Evolutionary conservation across 2,329 filamentous ascomycete species (phyloP), one percentile per base, ranked within the genome.

Genomic region (Aureobasidium melanogenum): DNA sequence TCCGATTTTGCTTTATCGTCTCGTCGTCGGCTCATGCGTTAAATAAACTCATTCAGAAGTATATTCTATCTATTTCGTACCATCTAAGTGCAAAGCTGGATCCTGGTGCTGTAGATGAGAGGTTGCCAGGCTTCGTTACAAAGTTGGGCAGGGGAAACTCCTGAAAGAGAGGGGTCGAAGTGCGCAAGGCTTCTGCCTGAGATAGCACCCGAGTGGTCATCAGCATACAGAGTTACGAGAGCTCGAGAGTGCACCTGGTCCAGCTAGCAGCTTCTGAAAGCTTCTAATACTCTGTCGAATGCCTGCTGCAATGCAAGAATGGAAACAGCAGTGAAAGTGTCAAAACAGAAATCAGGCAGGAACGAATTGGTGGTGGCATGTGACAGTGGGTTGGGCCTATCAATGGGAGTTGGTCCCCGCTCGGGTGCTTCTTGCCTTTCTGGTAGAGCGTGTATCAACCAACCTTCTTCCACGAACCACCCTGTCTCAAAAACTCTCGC

Each of bases 171-270:
- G 48, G 50, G 50, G 50, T 41, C 36, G 50, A 54, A 17, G 19
- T 19, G 17, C 36, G 50, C 34, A 54, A 38, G 24, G 50, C 50
- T 54, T 39, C 34, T 54, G 34, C 24, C 50, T 54, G 48, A 51
- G 10, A 52, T 19, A 56, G 26, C 52, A 56, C 52, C 52, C 52
- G 38, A 56, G 52, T 56, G 52, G 52, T 56, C 28, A 56, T 34
- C 28, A 22, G 44, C 19, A 43, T 36, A 24, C 39, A 22, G 39
- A 24, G 19, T 22, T 24, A 14, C 10, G 19, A 22, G 19, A 43
- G 12, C 8, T 43, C 22, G 26, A 47, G 44, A 8, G 30, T 26
- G n/a, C 6, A 30, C 17, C 10, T 30, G 7, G 4, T n/a, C 6
- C 14, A 17, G 3, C 44, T 30, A 47, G 26, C 44, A 47, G 19